Evolutionary conservation across 495 filamentous ascomycete species (phyloP), one percentile per base, ranked within the genome.

Genomic region (Opeltia flavorubescens): DNA sequence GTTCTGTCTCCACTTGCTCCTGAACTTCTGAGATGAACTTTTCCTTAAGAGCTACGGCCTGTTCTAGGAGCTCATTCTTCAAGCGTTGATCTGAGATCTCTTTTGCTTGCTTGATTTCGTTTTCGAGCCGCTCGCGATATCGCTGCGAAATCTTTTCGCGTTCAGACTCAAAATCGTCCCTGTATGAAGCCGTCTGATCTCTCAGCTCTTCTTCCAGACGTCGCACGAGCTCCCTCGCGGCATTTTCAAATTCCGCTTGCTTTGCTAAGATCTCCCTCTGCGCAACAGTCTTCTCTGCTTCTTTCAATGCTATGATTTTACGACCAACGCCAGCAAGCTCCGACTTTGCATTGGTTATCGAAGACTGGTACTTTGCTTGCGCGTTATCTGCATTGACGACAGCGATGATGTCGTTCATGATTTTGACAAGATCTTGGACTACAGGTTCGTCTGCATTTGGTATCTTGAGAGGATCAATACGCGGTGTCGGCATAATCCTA

Each of bases 341-440:
- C 23, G 70, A 69, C 70, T 94, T 95, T 42, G 89, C 91, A 65
- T 86, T 83, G 33, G 71, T 62, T 43, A 98, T 77, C 2, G 86
- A 80, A 17, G 72, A 67, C 29, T 72, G 75, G 64, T 89, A 94
- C 60, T 81, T 86, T 51, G 69, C 65, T 45, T 77, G 72, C 43
- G 75, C 69, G 46, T 82, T 77, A 55, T 94, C 88, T 45, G 83
- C 79, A 61, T 95, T 94, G 47, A 95, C 78, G 26, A 89, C 83
- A 1, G 83, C 78, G 60, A 98, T 94, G 59, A 98, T 82, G 62
- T 89, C 84, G 64, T 98, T 98, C 52, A 96, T 72, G 58, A 91
- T 87, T 66, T 84, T 89, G 46, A 91, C 83, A n/a, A 98, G 68
- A 58, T 95, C 85, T 63, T 94, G 86, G 4, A 95, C 84, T 20